These are phyloP conservation scores for Carex kokanica DNA, from an alignment of 176 grass and related monocot species.

Conservation along the genomic window DNA sequence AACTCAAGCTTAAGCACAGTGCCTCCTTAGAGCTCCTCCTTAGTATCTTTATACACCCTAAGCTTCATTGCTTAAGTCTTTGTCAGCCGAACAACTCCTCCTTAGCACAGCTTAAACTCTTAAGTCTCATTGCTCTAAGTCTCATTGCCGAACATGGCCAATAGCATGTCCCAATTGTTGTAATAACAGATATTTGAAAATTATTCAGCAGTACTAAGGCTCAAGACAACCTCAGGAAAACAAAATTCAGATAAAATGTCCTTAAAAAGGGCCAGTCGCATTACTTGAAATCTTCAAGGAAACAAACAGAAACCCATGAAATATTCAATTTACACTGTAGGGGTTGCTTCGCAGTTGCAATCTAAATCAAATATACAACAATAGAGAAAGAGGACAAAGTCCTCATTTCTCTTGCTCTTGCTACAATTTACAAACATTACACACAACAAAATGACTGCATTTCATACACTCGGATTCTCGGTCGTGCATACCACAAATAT, in stretches of 20 bases:
- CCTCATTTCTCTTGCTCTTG: not conserved
- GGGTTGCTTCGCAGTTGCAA: not conserved
- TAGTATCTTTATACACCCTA: no score
- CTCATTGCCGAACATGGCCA: no score
- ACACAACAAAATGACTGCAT: not conserved
- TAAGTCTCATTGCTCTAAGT: no score
- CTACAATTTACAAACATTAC: conserved; percentile 9
- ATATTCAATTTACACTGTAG: not conserved
- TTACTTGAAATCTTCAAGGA: not conserved
- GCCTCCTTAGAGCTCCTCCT: no score
- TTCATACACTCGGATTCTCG: no score
- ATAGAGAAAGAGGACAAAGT: not conserved
- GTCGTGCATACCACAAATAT: no score
- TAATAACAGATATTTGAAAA: not conserved
- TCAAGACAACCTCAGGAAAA: not conserved
- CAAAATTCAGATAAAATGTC: not conserved
- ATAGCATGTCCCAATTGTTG: no score
- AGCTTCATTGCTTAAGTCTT: no score
- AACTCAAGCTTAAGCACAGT: no score
- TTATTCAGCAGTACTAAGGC: not conserved
- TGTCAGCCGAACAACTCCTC: no score
- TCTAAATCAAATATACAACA: conserved; percentile 9
- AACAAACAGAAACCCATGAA: not conserved
- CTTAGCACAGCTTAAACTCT: no score
- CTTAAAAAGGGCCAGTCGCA: not conserved